A percentile compares a stretch with the other conserved stretches of the same genome.
Evolutionary conservation across 495 filamentous ascomycete genomes (phyloP).

Genomic region (Staphylotrichum longicolle): DNA sequence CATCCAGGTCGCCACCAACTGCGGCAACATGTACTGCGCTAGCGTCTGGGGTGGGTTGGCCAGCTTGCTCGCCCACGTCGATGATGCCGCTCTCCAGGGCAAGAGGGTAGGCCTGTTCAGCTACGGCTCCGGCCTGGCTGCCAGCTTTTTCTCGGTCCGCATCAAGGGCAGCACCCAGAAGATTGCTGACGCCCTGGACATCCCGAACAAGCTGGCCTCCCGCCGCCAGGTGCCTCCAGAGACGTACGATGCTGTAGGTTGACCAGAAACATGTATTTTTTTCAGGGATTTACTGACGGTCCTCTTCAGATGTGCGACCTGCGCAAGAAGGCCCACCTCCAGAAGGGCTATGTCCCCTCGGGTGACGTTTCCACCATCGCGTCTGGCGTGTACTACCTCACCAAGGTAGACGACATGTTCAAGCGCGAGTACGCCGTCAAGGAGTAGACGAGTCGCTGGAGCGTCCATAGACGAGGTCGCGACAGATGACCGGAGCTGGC

Average conservation of each 20-base stretch:
- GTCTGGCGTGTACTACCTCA: conserved; percentile 84
- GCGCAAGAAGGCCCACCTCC: conserved; percentile 88
- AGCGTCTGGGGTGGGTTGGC: conserved; percentile 87
- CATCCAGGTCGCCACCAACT: conserved; percentile 86
- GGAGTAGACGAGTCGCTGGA: conserved; percentile 54
- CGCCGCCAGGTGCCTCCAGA: conserved; percentile 73
- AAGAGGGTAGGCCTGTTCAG: conserved; percentile 91
- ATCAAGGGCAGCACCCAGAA: conserved; percentile 72
- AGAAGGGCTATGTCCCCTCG: conserved; percentile 81
- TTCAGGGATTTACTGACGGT: conserved; percentile 22
- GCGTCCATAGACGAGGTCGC: neutral
- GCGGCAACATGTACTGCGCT: conserved; percentile 98
- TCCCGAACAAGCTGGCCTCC: conserved; percentile 70
- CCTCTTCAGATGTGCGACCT: conserved; percentile 77
- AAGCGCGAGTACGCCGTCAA: conserved; percentile 83
- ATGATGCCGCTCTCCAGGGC: conserved; percentile 64
- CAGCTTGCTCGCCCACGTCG: conserved; percentile 70
- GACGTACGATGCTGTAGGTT: conserved; percentile 78
- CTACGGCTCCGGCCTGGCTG: conserved; percentile 90
- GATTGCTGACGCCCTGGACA: conserved; percentile 74
- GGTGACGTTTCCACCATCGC: conserved; percentile 76
- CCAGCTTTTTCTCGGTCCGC: conserved; percentile 84
- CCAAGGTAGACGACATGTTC: conserved; percentile 92
- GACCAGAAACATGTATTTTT: neutral
- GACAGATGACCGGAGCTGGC: neutral